Conservation (phyloP, 345 rosid species). For the Pistacia integerrima region DNA sequence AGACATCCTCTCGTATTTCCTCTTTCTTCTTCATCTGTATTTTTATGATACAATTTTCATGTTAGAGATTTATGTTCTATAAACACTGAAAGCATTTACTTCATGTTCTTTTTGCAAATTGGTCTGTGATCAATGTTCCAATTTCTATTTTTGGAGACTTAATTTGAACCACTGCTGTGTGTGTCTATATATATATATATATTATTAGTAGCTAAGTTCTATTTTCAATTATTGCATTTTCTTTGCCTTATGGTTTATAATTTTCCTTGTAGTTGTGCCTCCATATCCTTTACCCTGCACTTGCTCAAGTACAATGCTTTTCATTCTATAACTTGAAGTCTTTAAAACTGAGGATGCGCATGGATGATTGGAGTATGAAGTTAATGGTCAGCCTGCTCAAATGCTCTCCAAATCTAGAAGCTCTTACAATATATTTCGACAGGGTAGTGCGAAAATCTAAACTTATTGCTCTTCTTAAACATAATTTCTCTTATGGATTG, state of each 20-base stretch:
- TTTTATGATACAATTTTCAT: no score
- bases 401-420: not conserved
- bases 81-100: not conserved
- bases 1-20: not conserved
- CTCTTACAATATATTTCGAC: not conserved
- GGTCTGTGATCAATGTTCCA: not conserved
- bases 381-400: not conserved
- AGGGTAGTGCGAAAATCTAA: not conserved
- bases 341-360: not conserved
- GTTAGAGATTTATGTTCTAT: no score
- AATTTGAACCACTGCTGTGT: not conserved
- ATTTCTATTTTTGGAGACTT: not conserved
- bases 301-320: not conserved
- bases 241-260: not conserved
- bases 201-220: not conserved
- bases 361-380: not conserved
- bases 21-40: no score
- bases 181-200: not conserved
- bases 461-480: not conserved
- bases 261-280: not conserved
- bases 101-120: not conserved
- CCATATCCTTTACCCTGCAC: not conserved
- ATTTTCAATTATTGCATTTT: not conserved
- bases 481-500: not conserved
- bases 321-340: constrained; percentile 9